Evolutionary conservation across 352 stramenopile species (phyloP).

Genomic region (Pythium dissotocum): DNA sequence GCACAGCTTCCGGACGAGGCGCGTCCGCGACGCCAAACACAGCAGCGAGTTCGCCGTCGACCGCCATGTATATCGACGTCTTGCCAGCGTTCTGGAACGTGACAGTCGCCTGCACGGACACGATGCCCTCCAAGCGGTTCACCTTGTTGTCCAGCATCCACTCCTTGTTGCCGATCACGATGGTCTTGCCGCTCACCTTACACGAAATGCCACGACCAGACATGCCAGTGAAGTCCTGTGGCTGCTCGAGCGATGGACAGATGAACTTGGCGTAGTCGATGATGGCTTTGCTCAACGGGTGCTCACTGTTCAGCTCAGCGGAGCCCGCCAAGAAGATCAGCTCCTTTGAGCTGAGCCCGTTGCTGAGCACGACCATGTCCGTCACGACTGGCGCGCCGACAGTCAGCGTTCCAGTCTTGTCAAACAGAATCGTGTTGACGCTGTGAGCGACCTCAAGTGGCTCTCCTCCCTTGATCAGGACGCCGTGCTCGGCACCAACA

Average conservation of each 20-base stretch:
- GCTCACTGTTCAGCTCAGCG: slow-evolving; percentile 93
- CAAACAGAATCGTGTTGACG: slow-evolving; percentile 97
- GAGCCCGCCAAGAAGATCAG: slow-evolving; percentile 89
- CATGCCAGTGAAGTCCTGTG: slow-evolving; percentile 77
- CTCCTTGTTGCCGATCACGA: slow-evolving; percentile 93
- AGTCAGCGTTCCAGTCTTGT: slow-evolving; percentile 99
- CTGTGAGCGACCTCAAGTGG: slow-evolving; percentile 91
- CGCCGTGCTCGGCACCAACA: slow-evolving; percentile 94
- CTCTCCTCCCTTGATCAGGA: slow-evolving; percentile 98
- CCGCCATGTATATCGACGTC: slow-evolving; percentile 95
- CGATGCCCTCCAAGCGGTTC: slow-evolving; percentile 68
- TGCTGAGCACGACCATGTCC: slow-evolving; percentile 81
- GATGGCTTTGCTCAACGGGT: slow-evolving; percentile 93
- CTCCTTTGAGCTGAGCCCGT: slow-evolving; percentile 75
- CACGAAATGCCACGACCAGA: slow-evolving; percentile 89
- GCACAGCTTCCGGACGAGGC: slow-evolving; percentile 90
- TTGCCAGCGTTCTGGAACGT: slow-evolving; percentile 91
- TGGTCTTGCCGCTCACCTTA: slow-evolving; percentile 58
- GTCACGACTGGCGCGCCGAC: slow-evolving; percentile 89
- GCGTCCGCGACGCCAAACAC: slow-evolving; percentile 87
- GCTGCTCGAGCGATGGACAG: slow-evolving; percentile 69
- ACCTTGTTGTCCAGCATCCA: slow-evolving; percentile 87
- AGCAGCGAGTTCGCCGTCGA: slow-evolving; percentile 73
- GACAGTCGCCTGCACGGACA: slow-evolving; percentile 67
- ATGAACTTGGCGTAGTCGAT: slow-evolving; percentile 91